Conservation (phyloP, 352 stramenopile species). For the Phytophthora agathidicida region DNA sequence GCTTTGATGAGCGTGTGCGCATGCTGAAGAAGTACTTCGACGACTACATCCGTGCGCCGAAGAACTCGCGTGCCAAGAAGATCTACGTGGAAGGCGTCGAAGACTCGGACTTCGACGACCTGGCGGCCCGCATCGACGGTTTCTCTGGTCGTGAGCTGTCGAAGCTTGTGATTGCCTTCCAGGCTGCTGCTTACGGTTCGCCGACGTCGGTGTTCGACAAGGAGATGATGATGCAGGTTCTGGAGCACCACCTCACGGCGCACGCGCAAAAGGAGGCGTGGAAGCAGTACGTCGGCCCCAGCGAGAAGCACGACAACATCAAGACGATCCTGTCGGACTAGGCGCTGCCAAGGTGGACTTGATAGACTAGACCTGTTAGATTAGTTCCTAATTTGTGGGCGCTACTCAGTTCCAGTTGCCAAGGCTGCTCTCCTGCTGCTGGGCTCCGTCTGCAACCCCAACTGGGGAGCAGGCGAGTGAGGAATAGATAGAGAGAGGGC, state of each 20-base stretch:
- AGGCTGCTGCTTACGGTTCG: slow-evolving; percentile 97
- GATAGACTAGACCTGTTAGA: slow-evolving; percentile 81
- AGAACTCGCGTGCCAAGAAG: slow-evolving; percentile 86
- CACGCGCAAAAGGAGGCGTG: slow-evolving; percentile 95
- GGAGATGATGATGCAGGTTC: slow-evolving; percentile 93
- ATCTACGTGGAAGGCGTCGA: slow-evolving; percentile 93
- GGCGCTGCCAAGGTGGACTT: slow-evolving; percentile 24
- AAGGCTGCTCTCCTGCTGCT: slow-evolving; percentile 30
- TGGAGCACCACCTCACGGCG: slow-evolving; percentile 94
- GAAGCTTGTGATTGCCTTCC: slow-evolving; percentile 99
- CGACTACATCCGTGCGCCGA: slow-evolving; percentile 94
- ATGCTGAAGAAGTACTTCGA: slow-evolving; percentile 99
- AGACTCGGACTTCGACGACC: slow-evolving; percentile 91
- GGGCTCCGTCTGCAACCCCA: slow-evolving; percentile 8
- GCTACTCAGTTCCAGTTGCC: slow-evolving; percentile 67
- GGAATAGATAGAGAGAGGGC: slow-evolving; percentile 15
- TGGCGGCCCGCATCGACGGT: slow-evolving; percentile 94
- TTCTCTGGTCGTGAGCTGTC: slow-evolving; percentile 99
- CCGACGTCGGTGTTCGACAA: slow-evolving; percentile 93
- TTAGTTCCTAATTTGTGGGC: slow-evolving; percentile 86
- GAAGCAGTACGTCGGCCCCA: slow-evolving; percentile 82
- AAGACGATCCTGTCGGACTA: slow-evolving; percentile 63
- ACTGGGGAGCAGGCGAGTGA: neutral
- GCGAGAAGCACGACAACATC: slow-evolving; percentile 53
- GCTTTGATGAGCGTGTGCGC: slow-evolving; percentile 92